These are phyloP conservation scores for Peronosclerospora sorghi DNA, from an alignment of 352 stramenopile species.

Conservation along the genomic window DNA sequence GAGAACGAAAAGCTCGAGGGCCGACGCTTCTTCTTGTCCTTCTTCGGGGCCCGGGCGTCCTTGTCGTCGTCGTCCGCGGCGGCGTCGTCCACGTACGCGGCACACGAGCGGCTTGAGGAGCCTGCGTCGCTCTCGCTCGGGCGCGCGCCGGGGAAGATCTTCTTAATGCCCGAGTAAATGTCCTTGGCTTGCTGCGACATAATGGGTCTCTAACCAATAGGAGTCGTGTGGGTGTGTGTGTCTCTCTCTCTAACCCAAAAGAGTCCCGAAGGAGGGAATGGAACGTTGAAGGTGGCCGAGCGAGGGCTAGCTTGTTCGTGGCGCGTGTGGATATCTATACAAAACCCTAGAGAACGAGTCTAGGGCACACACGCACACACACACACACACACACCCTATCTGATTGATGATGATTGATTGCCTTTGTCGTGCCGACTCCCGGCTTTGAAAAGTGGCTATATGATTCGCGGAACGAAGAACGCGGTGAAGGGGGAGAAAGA, in stretches of 20 bases:
- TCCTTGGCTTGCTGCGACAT: slow-evolving; percentile 74
- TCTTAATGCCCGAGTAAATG: slow-evolving; percentile 71
- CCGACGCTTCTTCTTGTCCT: slow-evolving; percentile 19
- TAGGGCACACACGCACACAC: no score
- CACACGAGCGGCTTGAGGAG: slow-evolving; percentile 34
- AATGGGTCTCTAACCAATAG: not conserved
- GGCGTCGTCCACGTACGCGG: slow-evolving; percentile 11
- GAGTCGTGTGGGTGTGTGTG: no score
- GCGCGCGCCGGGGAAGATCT: slow-evolving; percentile 47
- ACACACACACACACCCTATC: no score
- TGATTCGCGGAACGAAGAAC: no score
- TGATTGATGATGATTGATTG: no score
- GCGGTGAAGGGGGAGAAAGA: no score
- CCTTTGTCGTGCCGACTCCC: no score
- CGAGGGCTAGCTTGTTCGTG: no score
- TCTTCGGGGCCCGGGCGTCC: slow-evolving; percentile 27
- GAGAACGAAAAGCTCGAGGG: slow-evolving; percentile 44
- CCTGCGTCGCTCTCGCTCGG: slow-evolving; percentile 28
- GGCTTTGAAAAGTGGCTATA: no score
- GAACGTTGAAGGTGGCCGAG: no score
- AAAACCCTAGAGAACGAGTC: not conserved
- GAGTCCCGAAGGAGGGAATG: no score
- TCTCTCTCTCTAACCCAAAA: not conserved
- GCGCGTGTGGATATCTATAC: not conserved
- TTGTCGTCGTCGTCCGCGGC: slow-evolving; percentile 8